Conservation (phyloP, 495 filamentous ascomycete genomes). For the Trichoderma orchidacearum region DNA sequence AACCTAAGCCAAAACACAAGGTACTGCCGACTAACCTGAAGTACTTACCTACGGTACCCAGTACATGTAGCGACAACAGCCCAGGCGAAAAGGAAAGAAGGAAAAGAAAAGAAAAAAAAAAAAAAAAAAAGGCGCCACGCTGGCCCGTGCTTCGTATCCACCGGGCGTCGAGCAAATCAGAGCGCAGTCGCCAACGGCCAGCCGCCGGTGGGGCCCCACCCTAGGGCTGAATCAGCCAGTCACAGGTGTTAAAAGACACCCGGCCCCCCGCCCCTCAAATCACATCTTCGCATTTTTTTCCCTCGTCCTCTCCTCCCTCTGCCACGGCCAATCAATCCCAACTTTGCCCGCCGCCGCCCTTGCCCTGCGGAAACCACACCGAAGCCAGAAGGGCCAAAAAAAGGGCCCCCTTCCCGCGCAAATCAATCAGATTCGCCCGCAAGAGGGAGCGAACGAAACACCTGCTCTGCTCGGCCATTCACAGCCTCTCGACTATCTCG, state of each 20-base stretch:
- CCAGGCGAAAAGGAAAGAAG: not conserved
- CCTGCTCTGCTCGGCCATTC: not conserved
- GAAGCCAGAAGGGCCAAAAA: conserved; percentile 4
- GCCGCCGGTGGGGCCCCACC: conserved; percentile 9
- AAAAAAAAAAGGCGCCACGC: not conserved
- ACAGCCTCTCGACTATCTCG: conserved; percentile 2
- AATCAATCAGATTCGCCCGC: not conserved
- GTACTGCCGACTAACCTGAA: not conserved
- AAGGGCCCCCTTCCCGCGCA: conserved; percentile 1
- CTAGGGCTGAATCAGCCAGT: conserved; percentile 27
- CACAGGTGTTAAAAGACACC: conserved; percentile 24
- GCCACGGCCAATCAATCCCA: conserved; percentile 27
- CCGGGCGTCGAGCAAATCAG: not conserved
- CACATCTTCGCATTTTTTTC: conserved; percentile 14
- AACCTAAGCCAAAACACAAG: too few relatives aligned
- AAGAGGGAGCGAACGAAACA: not conserved
- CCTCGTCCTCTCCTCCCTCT: conserved; percentile 20
- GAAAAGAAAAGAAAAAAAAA: not conserved
- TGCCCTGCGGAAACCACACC: not conserved
- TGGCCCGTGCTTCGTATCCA: not conserved
- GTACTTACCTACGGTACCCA: not conserved
- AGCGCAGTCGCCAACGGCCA: not conserved
- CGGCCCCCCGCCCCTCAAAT: conserved; percentile 23
- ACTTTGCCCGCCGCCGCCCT: conserved; percentile 10
- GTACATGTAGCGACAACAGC: not conserved